Evolutionary conservation across 148 eudicot species (phyloP), one percentile per base, ranked within the genome.

Genomic region (Selenicereus undatus): DNA sequence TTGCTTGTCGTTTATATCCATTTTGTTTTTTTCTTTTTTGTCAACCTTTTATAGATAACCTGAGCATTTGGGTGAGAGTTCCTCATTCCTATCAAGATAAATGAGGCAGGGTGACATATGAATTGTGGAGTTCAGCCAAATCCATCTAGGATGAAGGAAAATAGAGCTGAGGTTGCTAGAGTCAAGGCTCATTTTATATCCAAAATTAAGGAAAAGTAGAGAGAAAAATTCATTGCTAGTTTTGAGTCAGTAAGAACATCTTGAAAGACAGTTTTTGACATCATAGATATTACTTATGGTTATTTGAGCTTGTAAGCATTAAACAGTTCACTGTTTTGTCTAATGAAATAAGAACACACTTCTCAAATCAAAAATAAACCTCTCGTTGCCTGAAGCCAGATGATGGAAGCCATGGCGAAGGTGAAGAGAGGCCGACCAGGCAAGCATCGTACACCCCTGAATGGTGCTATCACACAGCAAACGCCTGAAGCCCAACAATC

Each of bases 181-280:
- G 64, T 27, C 14, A 51, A 75, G 52, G 65, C 35, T 35, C 51
- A 26, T 75, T 75, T 75, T 21, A n/a, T 45, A 74, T 26, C 76
- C 21, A 24, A 45, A 54, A 22, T 48, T 74, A 16, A 50, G 36
- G 35, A 11, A 32, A 50, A 51, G 8, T 27, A 16, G 77, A 51
- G 39, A 18, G 77, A 66, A 66, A 66, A 66, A 32, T 66, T 13
- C 2, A 24, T 64, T n/a, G 68, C 29, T n/a, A 64, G 68, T 20
- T 24, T 22, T n/a, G 29, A 22, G 29, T 24, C 29, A 1, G 29
- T 64, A 2, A 66, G 35, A 66, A 27, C 71, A 7, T 66, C 35
- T 24, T 26, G 71, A 66, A 26, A 66, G 71, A 12, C 71, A 66
- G 1, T 11, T 66, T 24, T 66, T 27, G 7, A 66, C 26, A 32